phyloP scores from a whole-genome alignment of 768 basidiomycete genomes.

The Trametopsis cervina region DNA sequence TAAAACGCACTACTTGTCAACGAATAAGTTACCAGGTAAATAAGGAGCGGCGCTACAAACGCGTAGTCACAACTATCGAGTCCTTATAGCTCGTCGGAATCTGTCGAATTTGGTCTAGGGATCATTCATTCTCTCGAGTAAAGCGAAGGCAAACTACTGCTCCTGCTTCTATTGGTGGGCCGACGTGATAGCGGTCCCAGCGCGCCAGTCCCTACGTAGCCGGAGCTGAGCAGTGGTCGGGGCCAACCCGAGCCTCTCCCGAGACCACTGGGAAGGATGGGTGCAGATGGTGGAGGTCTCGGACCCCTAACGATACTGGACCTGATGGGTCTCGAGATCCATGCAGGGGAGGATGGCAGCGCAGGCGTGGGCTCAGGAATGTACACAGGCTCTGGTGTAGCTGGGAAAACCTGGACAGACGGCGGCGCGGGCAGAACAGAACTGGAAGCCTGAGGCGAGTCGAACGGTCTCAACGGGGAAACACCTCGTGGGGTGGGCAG shows the following conservation, averaged over 20 bases:
- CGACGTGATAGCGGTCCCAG: not conserved
- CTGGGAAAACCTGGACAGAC: not conserved
- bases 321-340: not conserved
- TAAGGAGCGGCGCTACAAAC: too few relatives aligned
- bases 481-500: not conserved
- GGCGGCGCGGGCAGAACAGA: slow-evolving; percentile 1
- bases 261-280: not conserved
- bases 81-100: too few relatives aligned
- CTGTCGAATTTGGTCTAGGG: too few relatives aligned
- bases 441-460: not conserved
- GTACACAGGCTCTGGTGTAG: slow-evolving; percentile 1
- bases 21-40: too few relatives aligned
- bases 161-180: not conserved
- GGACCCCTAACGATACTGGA: not conserved
- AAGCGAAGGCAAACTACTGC: not conserved
- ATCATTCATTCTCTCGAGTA: not conserved
- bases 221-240: not conserved
- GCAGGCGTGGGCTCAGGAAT: not conserved
- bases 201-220: not conserved
- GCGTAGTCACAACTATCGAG: too few relatives aligned
- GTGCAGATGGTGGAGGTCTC: not conserved
- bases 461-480: not conserved
- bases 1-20: too few relatives aligned
- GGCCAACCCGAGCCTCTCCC: not conserved
- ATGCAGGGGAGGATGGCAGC: not conserved